These are phyloP conservation scores for Agrostemma githago DNA, from an alignment of 148 eudicot genomes.

Conservation along the genomic window DNA sequence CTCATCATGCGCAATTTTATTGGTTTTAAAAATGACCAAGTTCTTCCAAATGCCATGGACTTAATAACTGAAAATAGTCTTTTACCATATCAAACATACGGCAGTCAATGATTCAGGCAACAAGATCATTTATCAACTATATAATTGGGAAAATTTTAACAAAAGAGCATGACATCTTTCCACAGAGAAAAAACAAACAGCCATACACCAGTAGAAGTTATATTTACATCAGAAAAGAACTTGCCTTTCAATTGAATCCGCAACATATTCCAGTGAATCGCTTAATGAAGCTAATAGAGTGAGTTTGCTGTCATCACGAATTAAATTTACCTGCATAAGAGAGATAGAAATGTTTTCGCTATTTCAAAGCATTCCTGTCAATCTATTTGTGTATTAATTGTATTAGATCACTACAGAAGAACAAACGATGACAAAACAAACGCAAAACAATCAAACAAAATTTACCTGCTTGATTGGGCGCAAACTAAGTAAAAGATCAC, in stretches of 20 bases:
- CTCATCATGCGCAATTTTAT: constrained; percentile 8
- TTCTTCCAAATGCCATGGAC: not conserved
- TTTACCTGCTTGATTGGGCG: constrained; percentile 93
- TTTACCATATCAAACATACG: not conserved
- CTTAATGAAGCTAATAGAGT: constrained; percentile 86
- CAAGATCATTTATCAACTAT: not conserved
- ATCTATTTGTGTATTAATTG: not conserved
- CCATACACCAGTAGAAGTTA: not conserved
- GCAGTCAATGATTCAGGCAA: not conserved
- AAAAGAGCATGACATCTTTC: not conserved
- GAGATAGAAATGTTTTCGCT: not conserved
- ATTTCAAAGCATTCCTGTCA: not conserved
- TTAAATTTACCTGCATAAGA: constrained; percentile 77
- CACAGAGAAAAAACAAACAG: not conserved
- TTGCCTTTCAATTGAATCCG: constrained; percentile 94
- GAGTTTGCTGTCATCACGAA: constrained; percentile 93
- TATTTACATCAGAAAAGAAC: constrained; percentile 19
- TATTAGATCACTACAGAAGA: not conserved
- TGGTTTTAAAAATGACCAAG: not conserved
- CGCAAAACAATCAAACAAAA: constrained; percentile 2
- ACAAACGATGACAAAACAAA: not conserved
- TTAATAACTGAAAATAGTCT: not conserved
- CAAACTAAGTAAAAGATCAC: constrained; percentile 70
- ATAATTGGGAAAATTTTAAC: not conserved
- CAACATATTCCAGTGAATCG: constrained; percentile 98